A percentile compares a stretch with the other conserved stretches of the same genome.
phyloP scores from a whole-genome alignment of 2,329 filamentous ascomycete genomes.

The Pseudogymnoascus verrucosus region DNA sequence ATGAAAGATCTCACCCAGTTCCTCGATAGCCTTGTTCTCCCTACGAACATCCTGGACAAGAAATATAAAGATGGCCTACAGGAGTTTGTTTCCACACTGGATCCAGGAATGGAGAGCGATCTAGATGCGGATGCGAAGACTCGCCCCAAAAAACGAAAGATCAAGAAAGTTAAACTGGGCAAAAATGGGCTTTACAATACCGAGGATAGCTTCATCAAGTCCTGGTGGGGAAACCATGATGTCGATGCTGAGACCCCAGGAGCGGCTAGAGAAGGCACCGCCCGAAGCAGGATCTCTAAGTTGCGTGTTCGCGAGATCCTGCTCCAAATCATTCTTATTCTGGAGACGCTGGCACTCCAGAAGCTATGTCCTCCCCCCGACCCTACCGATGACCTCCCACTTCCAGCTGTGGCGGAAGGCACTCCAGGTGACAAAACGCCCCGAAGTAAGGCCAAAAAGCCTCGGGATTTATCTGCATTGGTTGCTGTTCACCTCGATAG shows the following conservation, averaged over 20 bases:
- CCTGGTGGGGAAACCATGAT: constrained; percentile 63
- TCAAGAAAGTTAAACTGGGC: constrained; percentile 58
- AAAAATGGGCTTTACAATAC: constrained; percentile 61
- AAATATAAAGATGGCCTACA: constrained; percentile 70
- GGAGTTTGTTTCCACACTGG: constrained; percentile 50
- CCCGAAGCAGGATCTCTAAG: constrained; percentile 53
- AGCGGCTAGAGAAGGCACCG: constrained; percentile 42
- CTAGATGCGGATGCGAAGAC: constrained; percentile 36
- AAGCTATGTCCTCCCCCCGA: constrained; percentile 34
- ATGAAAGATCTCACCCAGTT: constrained; percentile 59
- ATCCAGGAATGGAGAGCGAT: constrained; percentile 43
- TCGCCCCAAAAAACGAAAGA: constrained; percentile 41
- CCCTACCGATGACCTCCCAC: constrained; percentile 24
- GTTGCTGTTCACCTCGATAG: constrained; percentile 70
- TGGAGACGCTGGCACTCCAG: constrained; percentile 69
- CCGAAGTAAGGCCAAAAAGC: constrained; percentile 26
- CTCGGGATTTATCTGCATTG: constrained; percentile 54
- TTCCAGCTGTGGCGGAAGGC: constrained; percentile 22
- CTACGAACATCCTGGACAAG: constrained; percentile 62
- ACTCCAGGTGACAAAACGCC: constrained; percentile 18
- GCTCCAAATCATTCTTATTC: constrained; percentile 69
- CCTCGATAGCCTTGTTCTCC: constrained; percentile 59
- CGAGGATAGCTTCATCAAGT: constrained; percentile 56
- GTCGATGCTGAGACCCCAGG: constrained; percentile 40
- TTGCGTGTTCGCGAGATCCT: constrained; percentile 70